phyloP scores from a whole-genome alignment of 139 green algal genomes.

The Micractinium conductrix region DNA sequence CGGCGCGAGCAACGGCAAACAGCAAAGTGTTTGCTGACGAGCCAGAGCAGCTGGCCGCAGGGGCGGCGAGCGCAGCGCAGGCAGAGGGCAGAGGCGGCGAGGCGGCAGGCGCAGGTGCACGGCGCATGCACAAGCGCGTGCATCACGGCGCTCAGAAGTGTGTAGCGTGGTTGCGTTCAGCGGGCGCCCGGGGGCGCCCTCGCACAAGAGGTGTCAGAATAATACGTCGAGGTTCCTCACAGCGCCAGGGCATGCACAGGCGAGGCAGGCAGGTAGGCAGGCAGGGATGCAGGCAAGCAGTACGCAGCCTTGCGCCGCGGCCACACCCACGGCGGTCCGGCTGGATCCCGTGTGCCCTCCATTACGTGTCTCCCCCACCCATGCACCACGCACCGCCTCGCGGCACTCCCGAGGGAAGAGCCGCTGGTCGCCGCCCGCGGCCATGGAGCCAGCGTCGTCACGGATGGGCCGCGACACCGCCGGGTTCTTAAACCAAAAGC shows the following conservation, averaged over 20 bases:
- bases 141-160: background rate
- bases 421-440: slow-evolving; percentile 40
- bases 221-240: slow-evolving; percentile 2
- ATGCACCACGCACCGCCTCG: slow-evolving; percentile 66
- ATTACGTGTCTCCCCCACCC: background rate
- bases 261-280: background rate
- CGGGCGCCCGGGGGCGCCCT: slow-evolving; percentile 25
- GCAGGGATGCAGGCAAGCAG: background rate
- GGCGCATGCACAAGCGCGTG: background rate
- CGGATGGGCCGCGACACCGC: slow-evolving; percentile 58
- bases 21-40: too few species aligned
- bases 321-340: background rate
- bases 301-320: background rate
- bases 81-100: background rate
- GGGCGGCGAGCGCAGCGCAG: too few species aligned
- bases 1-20: too few species aligned
- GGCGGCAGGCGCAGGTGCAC: background rate
- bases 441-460: slow-evolving; percentile 48
- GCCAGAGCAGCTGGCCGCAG: background rate
- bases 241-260: background rate
- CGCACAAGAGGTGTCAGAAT: slow-evolving; percentile 44
- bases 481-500: slow-evolving; percentile 78
- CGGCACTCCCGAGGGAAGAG: slow-evolving; percentile 85
- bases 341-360: background rate
- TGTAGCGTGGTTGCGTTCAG: slow-evolving; percentile 34